A percentile compares a stretch with the other conserved stretches of the same genome.
Conservation (phyloP, 2,329 filamentous ascomycete genomes). For the Epichloe gansuensis region DNA sequence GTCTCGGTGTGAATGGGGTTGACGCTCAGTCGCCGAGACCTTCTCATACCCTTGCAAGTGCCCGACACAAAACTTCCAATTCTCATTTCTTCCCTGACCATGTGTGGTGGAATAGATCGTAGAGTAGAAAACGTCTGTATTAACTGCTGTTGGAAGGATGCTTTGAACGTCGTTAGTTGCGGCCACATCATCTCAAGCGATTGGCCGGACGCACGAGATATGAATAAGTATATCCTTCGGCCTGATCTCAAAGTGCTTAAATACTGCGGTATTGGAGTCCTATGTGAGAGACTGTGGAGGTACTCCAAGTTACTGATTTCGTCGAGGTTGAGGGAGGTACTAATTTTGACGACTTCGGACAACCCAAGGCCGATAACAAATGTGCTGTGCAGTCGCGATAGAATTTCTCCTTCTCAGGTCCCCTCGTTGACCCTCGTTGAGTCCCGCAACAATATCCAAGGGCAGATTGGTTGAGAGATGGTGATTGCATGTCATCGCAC, state of each 20-base stretch:
- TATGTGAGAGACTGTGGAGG: no score
- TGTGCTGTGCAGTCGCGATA: no score
- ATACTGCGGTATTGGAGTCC: no score
- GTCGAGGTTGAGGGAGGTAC: no score
- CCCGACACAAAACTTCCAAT: background rate
- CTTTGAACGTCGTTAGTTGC: background rate
- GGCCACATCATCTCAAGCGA: background rate
- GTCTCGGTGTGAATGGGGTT: background rate
- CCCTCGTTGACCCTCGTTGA: background rate
- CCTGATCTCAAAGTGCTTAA: no score
- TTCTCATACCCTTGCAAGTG: background rate
- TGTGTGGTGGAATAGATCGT: no score
- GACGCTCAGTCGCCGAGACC: background rate
- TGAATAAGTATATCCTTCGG: background rate
- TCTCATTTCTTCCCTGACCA: background rate
- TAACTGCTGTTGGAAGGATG: background rate
- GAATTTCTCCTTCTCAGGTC: background rate
- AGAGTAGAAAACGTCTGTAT: no score
- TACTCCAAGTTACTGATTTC: no score
- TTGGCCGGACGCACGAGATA: background rate
- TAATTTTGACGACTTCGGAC: no score
- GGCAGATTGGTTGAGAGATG: background rate
- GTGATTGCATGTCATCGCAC: background rate
- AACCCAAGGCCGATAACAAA: no score
- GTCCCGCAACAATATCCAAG: constrained; percentile 10